These are phyloP conservation scores for Ganoderma multipileum DNA, from an alignment of 1,284 basidiomycete species.

Conservation along the genomic window DNA sequence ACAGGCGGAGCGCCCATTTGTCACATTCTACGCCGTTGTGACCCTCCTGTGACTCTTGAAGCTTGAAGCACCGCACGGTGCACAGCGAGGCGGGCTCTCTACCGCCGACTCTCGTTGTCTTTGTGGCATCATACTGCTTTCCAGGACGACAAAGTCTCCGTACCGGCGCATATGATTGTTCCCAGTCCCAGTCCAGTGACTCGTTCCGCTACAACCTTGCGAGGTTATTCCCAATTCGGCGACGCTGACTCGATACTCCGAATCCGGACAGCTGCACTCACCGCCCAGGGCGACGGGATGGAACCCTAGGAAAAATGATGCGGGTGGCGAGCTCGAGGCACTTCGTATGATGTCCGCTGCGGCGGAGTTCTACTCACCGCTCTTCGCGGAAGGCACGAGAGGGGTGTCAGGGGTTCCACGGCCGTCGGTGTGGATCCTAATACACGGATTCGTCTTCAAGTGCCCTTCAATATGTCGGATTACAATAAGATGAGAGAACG, in stretches of 20 bases:
- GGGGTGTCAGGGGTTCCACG: background rate
- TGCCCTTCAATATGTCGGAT: background rate
- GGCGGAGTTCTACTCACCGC: background rate
- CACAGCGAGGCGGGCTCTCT: too few species aligned
- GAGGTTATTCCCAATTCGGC: background rate
- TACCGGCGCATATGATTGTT: too few species aligned
- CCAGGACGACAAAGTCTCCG: too few species aligned
- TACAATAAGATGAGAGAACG: background rate
- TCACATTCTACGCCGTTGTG: too few species aligned
- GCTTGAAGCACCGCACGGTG: too few species aligned
- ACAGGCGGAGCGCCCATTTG: background rate
- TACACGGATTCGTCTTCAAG: background rate
- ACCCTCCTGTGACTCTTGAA: background rate
- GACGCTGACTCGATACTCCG: background rate
- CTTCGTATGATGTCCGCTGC: background rate
- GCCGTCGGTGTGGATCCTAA: background rate
- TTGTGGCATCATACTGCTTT: too few species aligned
- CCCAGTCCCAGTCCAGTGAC: too few species aligned
- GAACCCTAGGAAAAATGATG: background rate
- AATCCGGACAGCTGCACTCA: background rate
- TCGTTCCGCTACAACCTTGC: too few species aligned
- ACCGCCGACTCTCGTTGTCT: too few species aligned
- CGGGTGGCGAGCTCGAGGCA: background rate
- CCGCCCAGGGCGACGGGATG: background rate
- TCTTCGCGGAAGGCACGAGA: background rate